Evolutionary conservation across 345 rosid species (phyloP).

Genomic region (Noccaea caerulescens): DNA sequence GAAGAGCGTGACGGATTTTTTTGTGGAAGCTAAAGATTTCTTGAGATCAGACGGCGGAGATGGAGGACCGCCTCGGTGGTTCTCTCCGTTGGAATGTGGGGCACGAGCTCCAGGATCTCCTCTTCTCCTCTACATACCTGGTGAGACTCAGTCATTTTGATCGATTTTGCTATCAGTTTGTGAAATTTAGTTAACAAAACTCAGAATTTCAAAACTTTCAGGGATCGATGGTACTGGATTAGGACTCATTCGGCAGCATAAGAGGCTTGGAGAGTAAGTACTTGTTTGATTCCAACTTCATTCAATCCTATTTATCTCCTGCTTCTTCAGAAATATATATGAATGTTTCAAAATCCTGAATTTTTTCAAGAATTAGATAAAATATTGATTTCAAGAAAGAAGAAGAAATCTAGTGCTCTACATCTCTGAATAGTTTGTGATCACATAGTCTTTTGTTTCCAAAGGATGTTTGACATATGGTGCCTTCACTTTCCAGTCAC

Average conservation of each 20-base stretch:
- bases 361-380: too few relatives aligned
- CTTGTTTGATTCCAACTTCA: not conserved
- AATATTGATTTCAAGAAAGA: not conserved
- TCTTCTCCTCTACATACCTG: slow-evolving; percentile 64
- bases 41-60: slow-evolving; percentile 51
- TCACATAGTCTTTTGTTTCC: slow-evolving; percentile 1
- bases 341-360: too few relatives aligned
- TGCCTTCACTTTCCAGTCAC: slow-evolving; percentile 69
- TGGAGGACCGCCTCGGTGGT: slow-evolving; percentile 73
- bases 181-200: not conserved
- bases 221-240: slow-evolving; percentile 84
- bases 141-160: slow-evolving; percentile 27
- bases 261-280: slow-evolving; percentile 61
- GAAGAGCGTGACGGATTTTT: slow-evolving; percentile 50
- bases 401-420: too few relatives aligned
- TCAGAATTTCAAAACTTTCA: slow-evolving; percentile 21
- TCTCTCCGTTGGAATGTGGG: slow-evolving; percentile 62
- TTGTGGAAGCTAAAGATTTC: slow-evolving; percentile 46
- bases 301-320: not conserved
- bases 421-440: not conserved
- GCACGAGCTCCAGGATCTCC: slow-evolving; percentile 48
- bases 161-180: too few relatives aligned
- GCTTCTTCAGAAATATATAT: not conserved
- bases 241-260: slow-evolving; percentile 65
- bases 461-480: slow-evolving; percentile 71